Conservation (phyloP, 768 basidiomycete species). For the Termitomyces sp. region DNA sequence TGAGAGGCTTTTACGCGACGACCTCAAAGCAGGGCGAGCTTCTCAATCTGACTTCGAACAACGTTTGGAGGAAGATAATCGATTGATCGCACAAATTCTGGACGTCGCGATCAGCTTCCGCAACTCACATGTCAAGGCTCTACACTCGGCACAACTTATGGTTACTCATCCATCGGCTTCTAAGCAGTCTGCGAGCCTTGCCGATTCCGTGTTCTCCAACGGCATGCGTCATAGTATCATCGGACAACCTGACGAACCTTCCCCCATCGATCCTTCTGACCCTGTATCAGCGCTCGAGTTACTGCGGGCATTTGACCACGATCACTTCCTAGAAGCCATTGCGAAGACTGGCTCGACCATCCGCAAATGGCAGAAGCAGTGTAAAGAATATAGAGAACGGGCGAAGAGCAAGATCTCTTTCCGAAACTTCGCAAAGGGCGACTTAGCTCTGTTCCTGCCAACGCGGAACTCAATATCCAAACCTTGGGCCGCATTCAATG, state of each 20-base stretch:
- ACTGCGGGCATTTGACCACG: slow-evolving; percentile 75
- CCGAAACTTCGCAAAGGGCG: slow-evolving; percentile 91
- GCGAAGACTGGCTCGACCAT: slow-evolving; percentile 80
- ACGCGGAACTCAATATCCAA: slow-evolving; percentile 91
- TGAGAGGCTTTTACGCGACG: slow-evolving; percentile 68
- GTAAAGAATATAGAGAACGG: slow-evolving; percentile 92
- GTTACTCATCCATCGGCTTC: slow-evolving; percentile 43
- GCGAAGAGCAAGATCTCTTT: slow-evolving; percentile 96
- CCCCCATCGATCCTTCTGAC: slow-evolving; percentile 76
- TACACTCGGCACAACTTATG: slow-evolving; percentile 57
- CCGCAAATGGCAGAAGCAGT: slow-evolving; percentile 96
- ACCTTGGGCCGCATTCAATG: slow-evolving; percentile 99
- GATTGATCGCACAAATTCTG: slow-evolving; percentile 76
- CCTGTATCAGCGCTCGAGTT: slow-evolving; percentile 63
- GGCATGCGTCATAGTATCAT: slow-evolving; percentile 51
- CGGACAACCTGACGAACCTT: slow-evolving; percentile 53
- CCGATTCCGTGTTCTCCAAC: slow-evolving; percentile 45
- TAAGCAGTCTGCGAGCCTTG: slow-evolving; percentile 39
- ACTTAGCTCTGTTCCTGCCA: slow-evolving; percentile 92
- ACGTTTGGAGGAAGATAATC: slow-evolving; percentile 55
- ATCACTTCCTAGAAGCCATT: slow-evolving; percentile 79
- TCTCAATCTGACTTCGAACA: slow-evolving; percentile 68
- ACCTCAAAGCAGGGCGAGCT: slow-evolving; percentile 62
- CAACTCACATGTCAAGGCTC: slow-evolving; percentile 68
- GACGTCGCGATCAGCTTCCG: slow-evolving; percentile 78